phyloP scores from a whole-genome alignment of 2,329 filamentous ascomycete genomes.

The Pestalotiopsis sp. region DNA sequence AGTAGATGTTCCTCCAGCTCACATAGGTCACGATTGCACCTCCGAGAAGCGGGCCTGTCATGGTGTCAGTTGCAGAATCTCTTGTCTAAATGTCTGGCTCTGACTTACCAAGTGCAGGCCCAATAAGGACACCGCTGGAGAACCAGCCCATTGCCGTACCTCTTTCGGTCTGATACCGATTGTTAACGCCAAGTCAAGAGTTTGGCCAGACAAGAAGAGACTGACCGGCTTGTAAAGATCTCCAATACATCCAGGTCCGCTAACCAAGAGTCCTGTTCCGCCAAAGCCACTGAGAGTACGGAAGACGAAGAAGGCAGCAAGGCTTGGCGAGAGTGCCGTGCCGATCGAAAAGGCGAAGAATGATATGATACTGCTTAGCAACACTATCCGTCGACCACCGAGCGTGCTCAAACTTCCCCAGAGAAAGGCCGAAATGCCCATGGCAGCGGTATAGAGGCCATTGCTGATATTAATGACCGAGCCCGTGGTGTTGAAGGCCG shows the following conservation, averaged over 20 bases:
- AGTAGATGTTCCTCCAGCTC: slow-evolving; percentile 33
- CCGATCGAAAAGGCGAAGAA: slow-evolving; percentile 68
- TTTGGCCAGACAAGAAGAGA: not conserved
- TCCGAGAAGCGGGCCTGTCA: slow-evolving; percentile 50
- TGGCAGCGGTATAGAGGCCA: slow-evolving; percentile 71
- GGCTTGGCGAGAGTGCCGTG: slow-evolving; percentile 67
- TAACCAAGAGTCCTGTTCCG: slow-evolving; percentile 69
- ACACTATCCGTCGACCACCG: slow-evolving; percentile 53
- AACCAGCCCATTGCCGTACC: slow-evolving; percentile 5
- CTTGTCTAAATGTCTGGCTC: no score
- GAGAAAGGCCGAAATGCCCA: slow-evolving; percentile 67
- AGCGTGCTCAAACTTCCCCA: slow-evolving; percentile 69
- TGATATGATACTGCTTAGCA: slow-evolving; percentile 42
- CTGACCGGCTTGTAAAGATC: slow-evolving; percentile 19
- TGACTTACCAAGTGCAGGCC: slow-evolving; percentile 2
- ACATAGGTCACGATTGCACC: slow-evolving; percentile 34
- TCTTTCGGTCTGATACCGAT: not conserved
- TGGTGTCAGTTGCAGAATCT: not conserved
- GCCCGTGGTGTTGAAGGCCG: slow-evolving; percentile 60
- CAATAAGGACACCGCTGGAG: slow-evolving; percentile 58
- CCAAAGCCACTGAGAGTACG: slow-evolving; percentile 71
- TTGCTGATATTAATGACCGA: slow-evolving; percentile 70
- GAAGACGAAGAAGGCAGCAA: slow-evolving; percentile 69
- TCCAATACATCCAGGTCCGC: slow-evolving; percentile 67
- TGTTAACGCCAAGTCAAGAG: not conserved